Conservation (phyloP, 805 yeast species). For the Lipomyces spencermartinsiae region DNA sequence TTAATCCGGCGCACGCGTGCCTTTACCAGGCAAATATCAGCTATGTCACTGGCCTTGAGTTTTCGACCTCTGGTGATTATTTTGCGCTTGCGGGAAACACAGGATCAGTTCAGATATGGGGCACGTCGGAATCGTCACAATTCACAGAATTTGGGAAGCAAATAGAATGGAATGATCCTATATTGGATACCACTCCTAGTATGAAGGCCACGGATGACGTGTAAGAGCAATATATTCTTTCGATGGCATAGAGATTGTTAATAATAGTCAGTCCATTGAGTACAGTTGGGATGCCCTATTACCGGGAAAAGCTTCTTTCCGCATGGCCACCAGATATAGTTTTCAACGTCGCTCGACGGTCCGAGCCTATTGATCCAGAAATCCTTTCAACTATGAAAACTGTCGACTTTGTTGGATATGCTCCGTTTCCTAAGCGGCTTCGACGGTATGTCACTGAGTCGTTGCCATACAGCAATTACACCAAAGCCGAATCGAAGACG, state of each 20-base stretch:
- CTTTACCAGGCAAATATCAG: constrained; percentile 68
- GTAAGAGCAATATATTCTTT: not conserved
- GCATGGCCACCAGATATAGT: constrained; percentile 74
- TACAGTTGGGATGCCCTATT: constrained; percentile 84
- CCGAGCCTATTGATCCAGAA: constrained; percentile 58
- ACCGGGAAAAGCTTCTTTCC: constrained; percentile 75
- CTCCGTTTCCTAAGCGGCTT: constrained; percentile 57
- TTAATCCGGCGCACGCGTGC: constrained; percentile 71
- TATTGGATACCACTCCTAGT: constrained; percentile 12
- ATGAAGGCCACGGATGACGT: constrained; percentile 26
- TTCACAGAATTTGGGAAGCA: constrained; percentile 53
- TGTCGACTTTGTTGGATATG: constrained; percentile 50
- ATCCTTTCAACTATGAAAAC: constrained; percentile 50
- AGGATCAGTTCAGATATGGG: constrained; percentile 73
- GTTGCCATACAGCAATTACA: constrained; percentile 10
- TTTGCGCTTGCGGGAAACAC: constrained; percentile 70
- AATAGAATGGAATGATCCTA: constrained; percentile 62
- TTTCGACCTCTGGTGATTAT: constrained; percentile 77
- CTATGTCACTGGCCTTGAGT: constrained; percentile 57
- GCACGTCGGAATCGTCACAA: constrained; percentile 54
- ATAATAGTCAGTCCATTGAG: constrained; percentile 59
- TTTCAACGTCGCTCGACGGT: constrained; percentile 69
- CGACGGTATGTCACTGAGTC: constrained; percentile 47
- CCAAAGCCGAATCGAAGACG: constrained; percentile 26
- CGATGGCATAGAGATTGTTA: constrained; percentile 2